phyloP scores from a whole-genome alignment of 2,329 filamentous ascomycete species.

The Acrocalymma vagum region DNA sequence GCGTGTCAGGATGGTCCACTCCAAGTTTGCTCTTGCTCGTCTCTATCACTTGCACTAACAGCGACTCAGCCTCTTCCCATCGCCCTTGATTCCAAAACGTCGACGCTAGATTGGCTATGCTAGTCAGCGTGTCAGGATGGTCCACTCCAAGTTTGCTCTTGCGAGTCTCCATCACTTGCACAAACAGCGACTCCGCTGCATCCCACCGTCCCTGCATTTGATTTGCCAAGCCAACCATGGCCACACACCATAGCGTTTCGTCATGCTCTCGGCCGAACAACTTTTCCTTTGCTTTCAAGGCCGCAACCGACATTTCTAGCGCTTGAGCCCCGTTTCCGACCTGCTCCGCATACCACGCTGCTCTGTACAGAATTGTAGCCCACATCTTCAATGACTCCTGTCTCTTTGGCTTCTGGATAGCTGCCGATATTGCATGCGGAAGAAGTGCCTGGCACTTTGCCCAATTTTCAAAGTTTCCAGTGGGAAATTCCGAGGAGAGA shows the following conservation, averaged over 20 bases:
- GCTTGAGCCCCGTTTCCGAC: constrained; percentile 7
- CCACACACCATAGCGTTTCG: constrained; percentile 8
- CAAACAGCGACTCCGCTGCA: constrained; percentile 11
- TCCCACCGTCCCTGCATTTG: constrained; percentile 10
- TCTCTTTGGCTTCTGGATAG: constrained; percentile 6
- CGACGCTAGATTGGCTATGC: constrained; percentile 1
- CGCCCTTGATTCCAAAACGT: constrained; percentile 2
- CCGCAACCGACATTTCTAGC: constrained; percentile 1
- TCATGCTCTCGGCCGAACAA: constrained; percentile 1
- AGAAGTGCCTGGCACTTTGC: constrained; percentile 12
- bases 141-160: constrained; percentile 11
- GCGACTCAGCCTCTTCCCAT: constrained; percentile 2
- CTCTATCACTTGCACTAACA: neutral
- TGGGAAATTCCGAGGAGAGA: constrained; percentile 12
- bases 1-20: constrained; percentile 10
- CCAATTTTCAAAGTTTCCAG: constrained; percentile 17
- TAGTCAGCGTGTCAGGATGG: constrained; percentile 2
- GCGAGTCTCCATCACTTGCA: constrained; percentile 7
- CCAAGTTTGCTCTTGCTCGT: constrained; percentile 1
- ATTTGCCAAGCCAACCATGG: constrained; percentile 5
- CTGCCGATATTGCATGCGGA: constrained; percentile 13
- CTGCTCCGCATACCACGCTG: constrained; percentile 18
- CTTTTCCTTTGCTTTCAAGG: neutral
- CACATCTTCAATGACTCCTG: constrained; percentile 6
- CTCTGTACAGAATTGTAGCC: constrained; percentile 14